Evolutionary conservation across 106 monocot species (phyloP), one percentile per base, ranked within the genome.

Genomic region (Phalaenopsis aphrodite): DNA sequence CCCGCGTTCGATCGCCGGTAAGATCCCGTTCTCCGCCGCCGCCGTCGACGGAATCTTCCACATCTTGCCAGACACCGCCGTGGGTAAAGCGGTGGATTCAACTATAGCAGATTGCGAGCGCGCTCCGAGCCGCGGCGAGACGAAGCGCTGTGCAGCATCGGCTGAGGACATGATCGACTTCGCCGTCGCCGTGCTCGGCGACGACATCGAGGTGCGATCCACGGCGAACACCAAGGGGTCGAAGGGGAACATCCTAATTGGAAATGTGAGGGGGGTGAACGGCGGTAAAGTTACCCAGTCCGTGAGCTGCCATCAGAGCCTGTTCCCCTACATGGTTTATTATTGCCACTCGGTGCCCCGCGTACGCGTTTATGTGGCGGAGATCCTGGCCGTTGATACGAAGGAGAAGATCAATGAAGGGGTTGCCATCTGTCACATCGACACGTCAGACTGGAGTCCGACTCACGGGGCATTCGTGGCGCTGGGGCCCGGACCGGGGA

Each of bases 321-420:
- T 95, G 56, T 92, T 92, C 80, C 95, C 95, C 4, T 95, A 87
- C 81, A 76, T 92, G 83, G 87, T 89, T 15, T 92, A 95, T 81
- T 95, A 95, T 83, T 95, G 95, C 84, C 95, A 95, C 82, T 87
- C 88, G n/a, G 95, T 95, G 30, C 95, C 92, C 2, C 85, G 83
- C 72, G 95, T 95, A 30, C 68, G 92, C 49, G 92, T 92, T 3
- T 95, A 95, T 84, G 83, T 84, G 81, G 88, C 86, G 5, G 92
- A 92, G 38, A 92, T 95, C 83, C 81, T 88, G 79, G 85, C 47
- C 79, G 90, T 86, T 43, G 71, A 74, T 6, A 48, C 80, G 21
- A 74, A 83, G 64, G 47, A 79, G 80, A 82, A 80, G 90, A 92
- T 95, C 79, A 92, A 95, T 65, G 85, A 76, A 69, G 95, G 89